phyloP scores from a whole-genome alignment of 306 rosid species.

The Gillenia trifoliata region DNA sequence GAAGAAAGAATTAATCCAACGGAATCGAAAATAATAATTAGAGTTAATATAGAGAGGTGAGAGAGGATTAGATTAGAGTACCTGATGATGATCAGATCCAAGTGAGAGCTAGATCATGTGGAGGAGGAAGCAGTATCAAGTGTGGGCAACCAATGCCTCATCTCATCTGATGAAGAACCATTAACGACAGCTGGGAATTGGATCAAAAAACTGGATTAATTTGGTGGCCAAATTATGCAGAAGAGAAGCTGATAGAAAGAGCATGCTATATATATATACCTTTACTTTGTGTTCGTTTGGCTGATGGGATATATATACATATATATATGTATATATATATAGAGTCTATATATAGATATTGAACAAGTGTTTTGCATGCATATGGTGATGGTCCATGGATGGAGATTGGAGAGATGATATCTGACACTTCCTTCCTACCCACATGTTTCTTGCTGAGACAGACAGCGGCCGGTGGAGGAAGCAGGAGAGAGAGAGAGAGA shows the following conservation, averaged over 20 bases:
- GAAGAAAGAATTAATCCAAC: neutral
- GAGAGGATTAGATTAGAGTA: slow-evolving; percentile 1
- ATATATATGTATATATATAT: too few relatives aligned
- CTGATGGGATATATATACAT: neutral
- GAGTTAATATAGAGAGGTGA: neutral
- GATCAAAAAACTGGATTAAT: neutral
- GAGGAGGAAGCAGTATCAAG: neutral
- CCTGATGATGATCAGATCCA: neutral
- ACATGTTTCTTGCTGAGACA: neutral
- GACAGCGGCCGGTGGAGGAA: neutral
- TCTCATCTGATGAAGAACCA: neutral
- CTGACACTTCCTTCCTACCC: neutral
- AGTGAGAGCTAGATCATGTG: neutral
- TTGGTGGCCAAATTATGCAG: neutral
- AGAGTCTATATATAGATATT: too few relatives aligned
- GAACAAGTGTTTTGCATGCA: neutral
- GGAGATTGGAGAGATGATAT: neutral
- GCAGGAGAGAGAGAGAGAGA: neutral
- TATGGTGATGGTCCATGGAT: neutral
- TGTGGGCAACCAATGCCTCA: neutral
- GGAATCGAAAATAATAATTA: neutral
- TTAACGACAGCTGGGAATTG: neutral
- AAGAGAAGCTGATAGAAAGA: neutral
- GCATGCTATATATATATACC: neutral
- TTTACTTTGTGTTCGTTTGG: neutral